phyloP scores from a whole-genome alignment of 2,329 filamentous ascomycete species.

The Davidsoniella virescens region DNA sequence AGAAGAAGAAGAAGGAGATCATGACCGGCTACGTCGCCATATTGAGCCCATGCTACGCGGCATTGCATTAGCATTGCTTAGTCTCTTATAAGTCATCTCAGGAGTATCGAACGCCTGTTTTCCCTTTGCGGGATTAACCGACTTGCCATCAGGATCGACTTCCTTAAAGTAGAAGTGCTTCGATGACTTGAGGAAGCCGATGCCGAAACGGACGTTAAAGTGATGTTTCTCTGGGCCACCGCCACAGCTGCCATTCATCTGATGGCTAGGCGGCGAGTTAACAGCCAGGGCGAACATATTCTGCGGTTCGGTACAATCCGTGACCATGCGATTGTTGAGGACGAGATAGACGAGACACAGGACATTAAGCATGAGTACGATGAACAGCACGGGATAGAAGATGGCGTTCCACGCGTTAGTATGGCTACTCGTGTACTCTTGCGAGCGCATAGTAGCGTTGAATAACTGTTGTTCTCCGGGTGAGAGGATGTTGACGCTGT shows the following conservation, averaged over 20 bases:
- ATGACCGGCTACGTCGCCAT: no score
- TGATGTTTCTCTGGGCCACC: conserved; percentile 22
- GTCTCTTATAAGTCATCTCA: neutral
- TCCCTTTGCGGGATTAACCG: neutral
- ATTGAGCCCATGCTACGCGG: no score
- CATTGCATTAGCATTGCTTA: neutral
- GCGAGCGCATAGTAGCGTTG: conserved; percentile 43
- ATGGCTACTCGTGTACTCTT: conserved; percentile 56
- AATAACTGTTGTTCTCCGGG: conserved; percentile 40
- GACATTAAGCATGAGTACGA: conserved; percentile 47
- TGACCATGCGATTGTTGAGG: conserved; percentile 43
- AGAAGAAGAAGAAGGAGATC: no score
- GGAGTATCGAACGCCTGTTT: neutral
- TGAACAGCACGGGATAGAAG: conserved; percentile 34
- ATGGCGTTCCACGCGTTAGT: conserved; percentile 41
- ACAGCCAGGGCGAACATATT: conserved; percentile 59
- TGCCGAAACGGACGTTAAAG: conserved; percentile 26
- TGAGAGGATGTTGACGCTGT: conserved; percentile 16
- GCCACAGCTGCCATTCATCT: conserved; percentile 24
- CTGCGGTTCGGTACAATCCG: conserved; percentile 63
- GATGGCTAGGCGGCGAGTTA: conserved; percentile 32
- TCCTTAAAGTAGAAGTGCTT: conserved; percentile 30
- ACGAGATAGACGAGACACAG: conserved; percentile 47
- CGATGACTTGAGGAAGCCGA: conserved; percentile 22
- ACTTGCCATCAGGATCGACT: conserved; percentile 16